A percentile compares a stretch with the other conserved stretches of the same genome.
phyloP scores from a whole-genome alignment of 2,329 filamentous ascomycete species.

The Emydomyces testavorans region DNA sequence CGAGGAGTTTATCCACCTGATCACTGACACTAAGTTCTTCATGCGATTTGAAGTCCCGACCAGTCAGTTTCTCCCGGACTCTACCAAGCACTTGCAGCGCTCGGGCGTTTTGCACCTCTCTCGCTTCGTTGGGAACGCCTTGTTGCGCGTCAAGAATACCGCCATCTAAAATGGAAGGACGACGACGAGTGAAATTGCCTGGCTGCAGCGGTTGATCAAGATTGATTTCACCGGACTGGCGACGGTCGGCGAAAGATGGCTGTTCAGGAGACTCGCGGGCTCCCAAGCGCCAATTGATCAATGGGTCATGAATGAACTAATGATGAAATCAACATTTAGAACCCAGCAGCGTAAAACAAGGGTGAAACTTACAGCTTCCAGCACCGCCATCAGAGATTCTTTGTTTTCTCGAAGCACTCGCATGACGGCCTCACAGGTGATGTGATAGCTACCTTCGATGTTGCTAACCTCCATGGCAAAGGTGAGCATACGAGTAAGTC shows the following conservation, averaged over 20 bases:
- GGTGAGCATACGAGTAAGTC: slow-evolving; percentile 94
- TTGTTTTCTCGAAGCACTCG: slow-evolving; percentile 92
- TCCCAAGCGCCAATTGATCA: slow-evolving; percentile 87
- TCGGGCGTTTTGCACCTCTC: slow-evolving; percentile 82
- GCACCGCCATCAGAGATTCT: slow-evolving; percentile 93
- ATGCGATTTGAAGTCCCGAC: slow-evolving; percentile 74
- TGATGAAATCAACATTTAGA: background rate
- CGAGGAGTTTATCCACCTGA: slow-evolving; percentile 89
- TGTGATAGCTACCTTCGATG: slow-evolving; percentile 95
- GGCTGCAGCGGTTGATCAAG: slow-evolving; percentile 45
- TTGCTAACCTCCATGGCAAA: slow-evolving; percentile 99
- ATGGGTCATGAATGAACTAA: slow-evolving; percentile 97
- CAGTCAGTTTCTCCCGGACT: slow-evolving; percentile 91
- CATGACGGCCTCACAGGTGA: slow-evolving; percentile 98
- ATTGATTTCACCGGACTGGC: slow-evolving; percentile 42
- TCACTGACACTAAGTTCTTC: slow-evolving; percentile 75
- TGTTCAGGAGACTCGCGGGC: slow-evolving; percentile 50
- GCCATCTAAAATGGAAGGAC: slow-evolving; percentile 57
- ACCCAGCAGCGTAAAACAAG: background rate
- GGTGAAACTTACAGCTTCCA: slow-evolving; percentile 70
- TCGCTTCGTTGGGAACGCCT: slow-evolving; percentile 34
- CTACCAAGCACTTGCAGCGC: slow-evolving; percentile 83
- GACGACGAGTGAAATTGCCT: slow-evolving; percentile 55
- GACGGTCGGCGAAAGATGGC: slow-evolving; percentile 51
- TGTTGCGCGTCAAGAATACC: slow-evolving; percentile 36